Base-by-base conservation (phyloP, 768 basidiomycete species). In the Tephrocybe rancida region DNA sequence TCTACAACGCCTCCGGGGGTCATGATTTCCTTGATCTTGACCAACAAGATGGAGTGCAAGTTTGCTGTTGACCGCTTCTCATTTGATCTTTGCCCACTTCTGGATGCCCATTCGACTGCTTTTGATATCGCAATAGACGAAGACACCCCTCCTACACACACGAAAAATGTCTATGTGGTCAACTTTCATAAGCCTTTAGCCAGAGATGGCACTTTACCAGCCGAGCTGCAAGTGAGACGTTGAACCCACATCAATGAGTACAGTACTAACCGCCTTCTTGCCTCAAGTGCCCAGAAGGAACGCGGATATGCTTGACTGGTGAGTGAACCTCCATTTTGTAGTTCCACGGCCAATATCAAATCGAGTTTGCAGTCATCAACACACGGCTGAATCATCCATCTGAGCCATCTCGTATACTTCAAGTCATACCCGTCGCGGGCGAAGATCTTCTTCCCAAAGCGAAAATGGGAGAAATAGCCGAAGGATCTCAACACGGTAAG, bases 241-340 rank as follows among this genome's bases (percentile, higher is more conserved):
- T 22, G 18, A n/a, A 13, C 11, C 11, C 22, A 25, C 10, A 38
- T 38, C 5, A 3, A 34, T 22, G 25, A 38, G 22, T 41, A 10
- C 32, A 27, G 21, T 42, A 35, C 35, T 26, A 22, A 32, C 3
- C 38, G 30, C n/a, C n/a, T 32, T 38, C 22, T 13, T 5, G 7
- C 6, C 21, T 19, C 3, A 41, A 41, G 71, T 74, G 72, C 48
- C 65, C 67, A 7, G 49, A 58, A 47, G 66, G 62, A 32, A 71
- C 72, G 10, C 60, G 64, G 48, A 67, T 74, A 43, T 74, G 72
- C 51, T 46, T 71, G 7, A 65, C 60, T 32, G 61, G 66, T 64
- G 24, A 16, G 60, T 34, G 35, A 4, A 21, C 5, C 5, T n/a
- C 18, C n/a, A 19, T 3, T 22, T 22, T 3, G 21, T n/a, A n/a